Evolutionary conservation across 2,329 filamentous ascomycete genomes (phyloP).

Genomic region (Verticillium albo-atrum): DNA sequence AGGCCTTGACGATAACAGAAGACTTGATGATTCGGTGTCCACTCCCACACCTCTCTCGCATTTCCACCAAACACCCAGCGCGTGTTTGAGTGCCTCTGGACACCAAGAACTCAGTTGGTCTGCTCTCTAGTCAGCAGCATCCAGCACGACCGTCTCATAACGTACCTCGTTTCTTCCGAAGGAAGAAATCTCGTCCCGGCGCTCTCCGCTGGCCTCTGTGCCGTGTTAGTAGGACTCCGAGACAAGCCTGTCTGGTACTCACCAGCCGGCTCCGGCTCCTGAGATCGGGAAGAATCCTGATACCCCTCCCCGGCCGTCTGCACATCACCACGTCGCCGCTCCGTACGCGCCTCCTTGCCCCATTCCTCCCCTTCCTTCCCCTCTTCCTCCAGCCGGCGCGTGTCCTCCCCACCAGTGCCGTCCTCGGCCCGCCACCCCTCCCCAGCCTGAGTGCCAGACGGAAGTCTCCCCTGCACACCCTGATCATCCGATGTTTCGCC

Average conservation of each 20-base stretch:
- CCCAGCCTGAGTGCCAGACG: too few relatives aligned
- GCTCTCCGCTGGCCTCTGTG: background rate
- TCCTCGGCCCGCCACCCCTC: too few relatives aligned
- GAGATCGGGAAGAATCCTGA: background rate
- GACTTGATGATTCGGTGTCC: too few relatives aligned
- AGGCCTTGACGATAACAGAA: too few relatives aligned
- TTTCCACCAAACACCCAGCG: too few relatives aligned
- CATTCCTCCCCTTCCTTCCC: background rate
- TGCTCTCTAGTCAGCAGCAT: background rate
- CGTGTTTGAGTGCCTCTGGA: too few relatives aligned
- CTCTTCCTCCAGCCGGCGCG: background rate
- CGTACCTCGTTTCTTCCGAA: too few relatives aligned
- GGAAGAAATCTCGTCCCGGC: background rate
- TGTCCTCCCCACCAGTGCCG: background rate
- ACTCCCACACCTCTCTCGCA: too few relatives aligned
- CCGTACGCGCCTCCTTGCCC: background rate
- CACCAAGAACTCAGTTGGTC: too few relatives aligned
- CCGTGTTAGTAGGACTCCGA: background rate
- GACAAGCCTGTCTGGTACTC: background rate
- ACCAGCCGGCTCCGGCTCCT: background rate
- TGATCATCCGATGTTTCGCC: background rate
- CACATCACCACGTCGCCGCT: background rate
- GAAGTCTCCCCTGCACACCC: background rate
- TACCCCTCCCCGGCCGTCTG: background rate
- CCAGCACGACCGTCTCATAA: background rate